phyloP scores from a whole-genome alignment of 179 eudicot genomes.

The Drosera spatulata region DNA sequence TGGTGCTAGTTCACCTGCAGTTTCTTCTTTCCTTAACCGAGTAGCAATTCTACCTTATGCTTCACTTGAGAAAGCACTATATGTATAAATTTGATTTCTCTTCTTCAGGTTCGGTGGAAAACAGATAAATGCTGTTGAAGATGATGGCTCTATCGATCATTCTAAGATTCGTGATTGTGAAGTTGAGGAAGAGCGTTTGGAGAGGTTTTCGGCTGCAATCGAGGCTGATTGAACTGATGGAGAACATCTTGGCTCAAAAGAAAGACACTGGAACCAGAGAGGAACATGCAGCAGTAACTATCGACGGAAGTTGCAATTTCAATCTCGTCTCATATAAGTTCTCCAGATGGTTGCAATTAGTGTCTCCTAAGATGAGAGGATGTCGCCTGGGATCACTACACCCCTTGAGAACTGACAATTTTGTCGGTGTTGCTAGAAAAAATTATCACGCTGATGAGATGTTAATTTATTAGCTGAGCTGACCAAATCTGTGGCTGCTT shows the following conservation, averaged over 20 bases:
- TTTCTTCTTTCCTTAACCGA: too few species aligned
- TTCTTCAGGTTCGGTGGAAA: constrained; percentile 74
- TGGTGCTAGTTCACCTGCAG: too few species aligned
- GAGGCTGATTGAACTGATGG: constrained; percentile 43
- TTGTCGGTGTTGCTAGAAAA: too few species aligned
- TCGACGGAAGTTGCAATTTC: neutral
- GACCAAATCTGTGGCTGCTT: too few species aligned
- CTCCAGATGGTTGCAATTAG: too few species aligned
- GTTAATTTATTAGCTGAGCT: too few species aligned
- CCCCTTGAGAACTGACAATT: too few species aligned
- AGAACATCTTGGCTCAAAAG: neutral
- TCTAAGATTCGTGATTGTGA: constrained; percentile 50
- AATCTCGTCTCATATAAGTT: too few species aligned
- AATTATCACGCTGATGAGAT: too few species aligned
- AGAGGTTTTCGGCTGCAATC: constrained; percentile 81
- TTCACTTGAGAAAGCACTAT: neutral
- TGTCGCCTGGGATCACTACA: too few species aligned
- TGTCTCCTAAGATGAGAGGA: too few species aligned
- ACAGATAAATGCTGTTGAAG: constrained; percentile 68
- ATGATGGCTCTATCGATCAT: constrained; percentile 82
- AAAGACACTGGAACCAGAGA: neutral
- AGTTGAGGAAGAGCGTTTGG: constrained; percentile 64
- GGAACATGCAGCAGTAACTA: neutral
- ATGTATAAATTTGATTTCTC: neutral
- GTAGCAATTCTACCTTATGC: neutral